Evolutionary conservation across 2,329 filamentous ascomycete genomes (phyloP), one percentile per base, ranked within the genome.

Genomic region (Xylaria sp.): DNA sequence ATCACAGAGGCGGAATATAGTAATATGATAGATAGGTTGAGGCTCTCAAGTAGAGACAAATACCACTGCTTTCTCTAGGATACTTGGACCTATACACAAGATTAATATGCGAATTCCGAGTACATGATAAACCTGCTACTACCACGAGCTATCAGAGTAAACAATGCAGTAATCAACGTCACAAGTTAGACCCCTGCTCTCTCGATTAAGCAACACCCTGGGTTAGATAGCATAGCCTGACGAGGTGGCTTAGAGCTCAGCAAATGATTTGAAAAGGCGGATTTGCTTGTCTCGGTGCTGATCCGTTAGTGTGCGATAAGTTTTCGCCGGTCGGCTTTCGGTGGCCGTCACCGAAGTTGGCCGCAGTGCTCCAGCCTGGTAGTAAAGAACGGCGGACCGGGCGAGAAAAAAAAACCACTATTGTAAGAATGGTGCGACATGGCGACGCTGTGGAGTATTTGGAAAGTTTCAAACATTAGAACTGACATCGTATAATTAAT

Each of bases 271-370:
- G 65, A 55, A 41, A 62, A 67, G 39, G 54, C 49, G 60, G 23
- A n/a, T 33, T 64, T 54, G 36, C 60, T 64, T n/a, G 39, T 36
- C 28, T 65, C 66, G 66, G 66, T 4, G 61, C 36, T 48, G 55
- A n/a, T 68, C 66, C 39, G 49, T 12, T 28, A 58, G 39, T 23
- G 23, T 28, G 55, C 56, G 66, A 49, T 23, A 57, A 51, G 36
- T 23, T 43, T 10, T 18, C 8, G 18, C 59, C 54, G 61, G 41
- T 61, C 66, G 66, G 66, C 41, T 55, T 61, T 68, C 66, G 66
- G 66, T 55, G 28, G 61, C 66, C 66, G 66, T 52, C 51, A 55
- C 65, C 65, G 65, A 67, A 67, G 41, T 41, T 36, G 39, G 55
- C 61, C 18, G 51, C 41, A 41, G 51, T 31, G 39, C 39, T 15